Evolutionary conservation across 495 filamentous ascomycete species (phyloP), one percentile per base, ranked within the genome.

Genomic region (Hypoxylon crocopeplum): DNA sequence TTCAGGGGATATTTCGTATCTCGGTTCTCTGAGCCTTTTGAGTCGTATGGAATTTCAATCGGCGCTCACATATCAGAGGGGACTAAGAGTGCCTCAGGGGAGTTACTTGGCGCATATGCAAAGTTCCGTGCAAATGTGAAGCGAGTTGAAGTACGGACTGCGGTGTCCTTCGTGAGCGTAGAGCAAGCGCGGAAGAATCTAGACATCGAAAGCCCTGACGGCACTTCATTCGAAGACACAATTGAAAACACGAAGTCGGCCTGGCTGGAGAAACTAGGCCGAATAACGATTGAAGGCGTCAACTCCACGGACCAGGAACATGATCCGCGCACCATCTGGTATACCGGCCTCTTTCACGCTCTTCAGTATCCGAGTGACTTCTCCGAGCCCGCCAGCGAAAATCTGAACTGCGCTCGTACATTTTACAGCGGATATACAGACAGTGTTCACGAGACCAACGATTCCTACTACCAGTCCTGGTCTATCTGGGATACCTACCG

Each of bases 401-500:
- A 53, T 16, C 37, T 47, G 1, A 48, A 21, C 36, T 41, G 52
- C 1, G n/a, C 42, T 7, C 61, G 64, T 32, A 56, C 52, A 2
- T 72, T 69, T 22, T 72, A 72, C 15, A 72, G 67, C 25, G 69
- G 69, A 21, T 72, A 72, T 12, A 72, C 64, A 1, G 67, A 72
- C 29, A 72, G 62, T 17, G 29, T 70, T 5, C 64, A 70, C 25
- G 48, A 59, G 29, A 59, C 38, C 7, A 68, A 68, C 21, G 69
- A 70, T 2, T 70, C 69, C 0, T 72, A 72, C 42, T 72, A 70
- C 32, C 69, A 72, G 29, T 72, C 69, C 8, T 72, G 69, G 69
- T 72, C 69, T 1, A 68, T 72, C 22, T 72, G 69, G 69, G 69
- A 72, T 38, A 72, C 69, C 0, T 72, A 64, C 38, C 55, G 69